Evolutionary conservation across 371 early-diverging fungal species (phyloP).

Genomic region (Funneliformis caledonium): DNA sequence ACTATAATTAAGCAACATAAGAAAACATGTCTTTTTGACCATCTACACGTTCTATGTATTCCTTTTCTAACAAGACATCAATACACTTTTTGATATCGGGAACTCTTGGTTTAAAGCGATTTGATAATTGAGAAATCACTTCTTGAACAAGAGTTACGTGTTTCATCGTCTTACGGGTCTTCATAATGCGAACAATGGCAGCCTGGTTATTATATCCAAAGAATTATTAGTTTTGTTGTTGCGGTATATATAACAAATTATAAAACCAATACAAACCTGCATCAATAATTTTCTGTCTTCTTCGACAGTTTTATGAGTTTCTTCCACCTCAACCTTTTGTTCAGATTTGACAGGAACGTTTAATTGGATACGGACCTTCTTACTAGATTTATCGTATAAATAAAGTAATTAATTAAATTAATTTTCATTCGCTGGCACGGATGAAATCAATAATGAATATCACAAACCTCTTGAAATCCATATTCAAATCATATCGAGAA

Average conservation of each 20-base stretch:
- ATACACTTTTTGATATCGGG: conserved; percentile 96
- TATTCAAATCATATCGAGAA: conserved; percentile 74
- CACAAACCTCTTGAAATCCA: conserved; percentile 78
- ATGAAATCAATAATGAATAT: not conserved
- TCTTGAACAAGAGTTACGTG: conserved; percentile 88
- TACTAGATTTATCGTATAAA: conserved; percentile 49
- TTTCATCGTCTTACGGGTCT: conserved; percentile 91
- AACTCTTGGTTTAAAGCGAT: conserved; percentile 91
- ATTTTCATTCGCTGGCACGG: not conserved
- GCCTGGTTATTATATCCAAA: conserved; percentile 56
- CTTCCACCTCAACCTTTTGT: conserved; percentile 84
- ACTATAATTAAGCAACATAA: conserved; percentile 73
- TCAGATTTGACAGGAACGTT: conserved; percentile 83
- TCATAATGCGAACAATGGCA: conserved; percentile 97
- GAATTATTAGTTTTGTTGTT: conserved; percentile 26
- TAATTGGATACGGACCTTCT: conserved; percentile 85
- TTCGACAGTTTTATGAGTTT: conserved; percentile 87
- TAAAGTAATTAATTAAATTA: no score
- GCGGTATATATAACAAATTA: not conserved
- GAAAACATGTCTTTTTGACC: conserved; percentile 86
- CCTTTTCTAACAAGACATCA: conserved; percentile 92
- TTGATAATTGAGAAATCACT: conserved; percentile 85
- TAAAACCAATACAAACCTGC: conserved; percentile 61
- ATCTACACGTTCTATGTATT: conserved; percentile 91
- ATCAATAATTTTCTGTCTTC: conserved; percentile 89